Base-by-base conservation (phyloP, 1,139 yeast species). In the Tardiomyces depauwii region DNA sequence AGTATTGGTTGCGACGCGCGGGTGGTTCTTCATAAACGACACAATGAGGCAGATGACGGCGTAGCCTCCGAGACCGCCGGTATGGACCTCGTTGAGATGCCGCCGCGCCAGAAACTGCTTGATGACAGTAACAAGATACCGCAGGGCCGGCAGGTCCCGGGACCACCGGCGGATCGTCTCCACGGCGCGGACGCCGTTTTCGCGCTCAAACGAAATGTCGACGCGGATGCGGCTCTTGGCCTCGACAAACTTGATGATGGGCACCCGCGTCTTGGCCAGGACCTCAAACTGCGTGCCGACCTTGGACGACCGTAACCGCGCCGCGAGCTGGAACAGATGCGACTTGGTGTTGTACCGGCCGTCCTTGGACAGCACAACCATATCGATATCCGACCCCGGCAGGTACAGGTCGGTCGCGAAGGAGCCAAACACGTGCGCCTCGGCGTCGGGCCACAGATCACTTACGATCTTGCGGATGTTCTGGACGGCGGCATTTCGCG, bases 311-410 rank as follows among this genome's bases (percentile, higher is more conserved):
- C 88, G 75, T 49, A 89, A 70, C 58, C 73, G 77, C 9, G 91
- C 77, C 2, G 95, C 80, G 14, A 91, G 69, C 55, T 83, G 83
- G 61, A 83, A 88, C 43, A 93, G 67, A 42, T 80, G 72, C 19
- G 79, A 75, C 21, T 48, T 49, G 56, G 87, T 74, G 49, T 74
- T 76, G 59, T 82, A 81, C 54, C 76, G 75, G 2, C 84, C 82
- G 2, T 71, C 63, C 16, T 71, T 67, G 11, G 95, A 83, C 9
- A 82, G 71, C 25, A 93, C 76, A 41, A 89, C 97, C 81, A 93
- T 81, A 65, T 93, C 99, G 33, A 93, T 88, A 70, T 93, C 99
- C 0, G 96, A 87, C 1, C 96, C 96, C 0, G 98, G 98, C 21
- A 93, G 69, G 58, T 89, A 91, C 51, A 93, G 68, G 60, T 89